Percentiles rank a stretch among this genome's conserved stretches.
Conservation (phyloP, 495 filamentous ascomycete species). For the Ramalina peruviana region DNA sequence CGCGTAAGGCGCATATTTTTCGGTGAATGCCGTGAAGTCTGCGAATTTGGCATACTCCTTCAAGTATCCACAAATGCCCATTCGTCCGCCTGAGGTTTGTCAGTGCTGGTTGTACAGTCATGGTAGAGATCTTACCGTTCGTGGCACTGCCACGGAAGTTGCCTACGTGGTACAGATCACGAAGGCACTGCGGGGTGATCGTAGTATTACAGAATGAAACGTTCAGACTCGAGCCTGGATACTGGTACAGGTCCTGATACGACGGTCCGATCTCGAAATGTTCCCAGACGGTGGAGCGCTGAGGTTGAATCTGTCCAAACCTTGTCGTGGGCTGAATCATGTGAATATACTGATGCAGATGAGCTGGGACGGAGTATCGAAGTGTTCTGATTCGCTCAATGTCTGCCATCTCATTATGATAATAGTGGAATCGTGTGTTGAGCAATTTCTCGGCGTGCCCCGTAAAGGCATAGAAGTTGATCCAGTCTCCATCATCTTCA, state of each 20-base stretch:
- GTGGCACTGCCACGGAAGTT: conserved; percentile 28
- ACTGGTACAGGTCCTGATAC: conserved; percentile 8
- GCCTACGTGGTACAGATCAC: conserved; percentile 42
- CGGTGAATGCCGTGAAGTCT: conserved; percentile 42
- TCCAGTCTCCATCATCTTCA: conserved; percentile 38
- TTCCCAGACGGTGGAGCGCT: conserved; percentile 14
- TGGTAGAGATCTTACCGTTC: conserved; percentile 21
- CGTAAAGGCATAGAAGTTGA: conserved; percentile 38
- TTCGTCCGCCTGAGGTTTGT: conserved; percentile 26
- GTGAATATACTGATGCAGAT: conserved; percentile 31
- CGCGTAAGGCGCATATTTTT: conserved; percentile 35
- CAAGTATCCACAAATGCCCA: conserved; percentile 59
- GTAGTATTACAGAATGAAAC: conserved; percentile 25
- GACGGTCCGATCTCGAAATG: conserved; percentile 17
- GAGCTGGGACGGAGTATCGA: conserved; percentile 42
- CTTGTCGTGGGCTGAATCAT: conserved; percentile 44
- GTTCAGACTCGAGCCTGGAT: conserved; percentile 13
- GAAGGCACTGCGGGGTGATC: conserved; percentile 46
- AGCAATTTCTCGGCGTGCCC: conserved; percentile 39
- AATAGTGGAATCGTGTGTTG: conserved; percentile 40
- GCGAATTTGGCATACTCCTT: conserved; percentile 48
- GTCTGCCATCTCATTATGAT: conserved; percentile 24
- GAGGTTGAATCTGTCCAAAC: conserved; percentile 28
- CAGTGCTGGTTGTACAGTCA: conserved; percentile 13
- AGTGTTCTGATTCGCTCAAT: conserved; percentile 36